Evolutionary conservation across 257 asterid genomes (phyloP).

Genomic region (Capsicum baccatum): DNA sequence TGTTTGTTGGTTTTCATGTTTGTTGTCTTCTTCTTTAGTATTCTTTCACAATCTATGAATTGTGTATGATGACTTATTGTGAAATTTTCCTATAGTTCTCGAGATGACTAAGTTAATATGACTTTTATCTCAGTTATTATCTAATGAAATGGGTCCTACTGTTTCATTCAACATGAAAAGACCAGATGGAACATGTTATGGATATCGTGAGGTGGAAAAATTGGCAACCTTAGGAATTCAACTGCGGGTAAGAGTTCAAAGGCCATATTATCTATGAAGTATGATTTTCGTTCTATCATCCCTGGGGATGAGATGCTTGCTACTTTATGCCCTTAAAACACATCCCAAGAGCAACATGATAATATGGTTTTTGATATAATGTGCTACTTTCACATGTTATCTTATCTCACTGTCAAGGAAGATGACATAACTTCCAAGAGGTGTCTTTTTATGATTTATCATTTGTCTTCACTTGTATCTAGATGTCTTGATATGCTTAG

Average conservation of each 20-base stretch:
- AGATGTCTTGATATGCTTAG: not conserved
- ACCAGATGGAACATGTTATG: constrained; percentile 91
- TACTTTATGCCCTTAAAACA: constrained; percentile 14
- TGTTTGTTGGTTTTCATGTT: not conserved
- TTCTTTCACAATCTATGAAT: not conserved
- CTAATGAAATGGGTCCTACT: constrained; percentile 66
- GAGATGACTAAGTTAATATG: not conserved
- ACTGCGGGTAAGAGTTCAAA: constrained; percentile 72
- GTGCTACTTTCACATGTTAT: not conserved
- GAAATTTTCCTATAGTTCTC: not conserved
- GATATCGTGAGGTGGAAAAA: constrained; percentile 93
- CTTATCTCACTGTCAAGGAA: not conserved
- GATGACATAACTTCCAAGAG: not conserved
- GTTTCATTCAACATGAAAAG: constrained; percentile 86
- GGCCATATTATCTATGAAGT: constrained; percentile 25
- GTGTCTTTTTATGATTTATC: constrained; percentile 22
- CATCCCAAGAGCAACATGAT: not conserved
- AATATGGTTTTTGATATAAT: not conserved
- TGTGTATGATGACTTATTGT: constrained; percentile 4
- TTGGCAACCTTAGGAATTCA: constrained; percentile 85
- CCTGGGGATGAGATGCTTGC: constrained; percentile 4
- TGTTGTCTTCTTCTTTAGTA: not conserved
- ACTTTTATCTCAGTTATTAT: constrained; percentile 48
- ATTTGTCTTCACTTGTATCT: not conserved
- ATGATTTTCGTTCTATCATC: not conserved